These are phyloP conservation scores for Phaeodactylum tricornutum DNA, from an alignment of 108 stramenopile species.

Conservation along the genomic window DNA sequence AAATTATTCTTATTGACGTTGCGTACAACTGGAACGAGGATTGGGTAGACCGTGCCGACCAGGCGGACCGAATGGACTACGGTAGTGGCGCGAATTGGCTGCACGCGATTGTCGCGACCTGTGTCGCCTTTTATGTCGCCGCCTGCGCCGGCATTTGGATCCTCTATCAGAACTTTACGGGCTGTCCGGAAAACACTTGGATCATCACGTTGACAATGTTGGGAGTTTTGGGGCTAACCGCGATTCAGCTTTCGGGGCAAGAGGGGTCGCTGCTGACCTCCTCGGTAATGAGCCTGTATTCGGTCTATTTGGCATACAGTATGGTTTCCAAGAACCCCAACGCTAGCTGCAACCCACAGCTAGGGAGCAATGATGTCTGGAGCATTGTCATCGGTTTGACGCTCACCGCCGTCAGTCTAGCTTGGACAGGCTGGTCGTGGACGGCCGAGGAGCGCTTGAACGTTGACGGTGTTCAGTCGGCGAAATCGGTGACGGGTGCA, in stretches of 20 bases:
- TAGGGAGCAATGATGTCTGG: constrained; percentile 60
- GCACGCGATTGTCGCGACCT: constrained; percentile 49
- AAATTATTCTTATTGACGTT: constrained; percentile 77
- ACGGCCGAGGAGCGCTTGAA: constrained; percentile 35
- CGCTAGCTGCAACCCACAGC: constrained; percentile 69
- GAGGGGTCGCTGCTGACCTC: constrained; percentile 87
- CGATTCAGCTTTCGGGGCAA: constrained; percentile 45
- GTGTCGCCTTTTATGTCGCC: constrained; percentile 39
- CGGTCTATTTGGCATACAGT: constrained; percentile 70
- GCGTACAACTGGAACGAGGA: constrained; percentile 84
- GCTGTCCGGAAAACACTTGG: constrained; percentile 62
- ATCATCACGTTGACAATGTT: constrained; percentile 78
- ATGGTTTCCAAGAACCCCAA: constrained; percentile 81
- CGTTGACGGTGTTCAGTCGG: constrained; percentile 21
- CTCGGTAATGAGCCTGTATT: constrained; percentile 74
- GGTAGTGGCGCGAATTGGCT: constrained; percentile 63
- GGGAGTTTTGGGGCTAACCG: constrained; percentile 57
- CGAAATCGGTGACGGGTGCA: constrained; percentile 13
- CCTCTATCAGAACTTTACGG: constrained; percentile 68
- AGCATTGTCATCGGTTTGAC: constrained; percentile 67
- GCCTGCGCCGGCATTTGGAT: constrained; percentile 59
- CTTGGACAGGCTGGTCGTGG: constrained; percentile 81
- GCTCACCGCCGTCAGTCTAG: constrained; percentile 66
- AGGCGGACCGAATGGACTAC: constrained; percentile 53
- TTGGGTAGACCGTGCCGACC: constrained; percentile 71